Conservation (phyloP, 2,329 filamentous ascomycete genomes). For the Botrytis hyacinthi region DNA sequence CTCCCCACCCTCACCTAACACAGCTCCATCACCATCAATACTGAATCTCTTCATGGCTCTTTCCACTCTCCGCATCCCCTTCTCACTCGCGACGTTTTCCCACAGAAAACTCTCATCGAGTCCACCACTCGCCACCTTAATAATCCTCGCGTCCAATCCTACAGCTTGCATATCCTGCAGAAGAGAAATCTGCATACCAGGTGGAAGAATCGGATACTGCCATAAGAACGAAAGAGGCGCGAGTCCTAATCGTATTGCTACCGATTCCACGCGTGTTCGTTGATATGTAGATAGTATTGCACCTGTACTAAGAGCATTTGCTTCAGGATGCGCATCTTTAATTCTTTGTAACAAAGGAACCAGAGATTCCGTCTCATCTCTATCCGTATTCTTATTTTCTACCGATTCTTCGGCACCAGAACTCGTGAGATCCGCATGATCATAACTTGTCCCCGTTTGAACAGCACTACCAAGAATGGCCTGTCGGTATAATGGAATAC, state of each 20-base stretch:
- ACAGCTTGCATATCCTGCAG: conserved; percentile 77
- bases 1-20: conserved; percentile 90
- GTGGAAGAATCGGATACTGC: conserved; percentile 78
- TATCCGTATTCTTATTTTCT: conserved; percentile 16
- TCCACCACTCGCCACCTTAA: conserved; percentile 92
- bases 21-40: conserved; percentile 60
- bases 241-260: conserved; percentile 80
- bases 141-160: conserved; percentile 81
- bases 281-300: conserved; percentile 96
- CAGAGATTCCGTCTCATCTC: conserved; percentile 88
- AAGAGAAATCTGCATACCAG: conserved; percentile 50
- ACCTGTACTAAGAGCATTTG: conserved; percentile 84
- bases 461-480: conserved; percentile 70
- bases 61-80: conserved; percentile 49
- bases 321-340: conserved; percentile 67
- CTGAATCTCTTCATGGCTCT: conserved; percentile 66
- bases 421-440: conserved; percentile 24
- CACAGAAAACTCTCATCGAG: conserved; percentile 79
- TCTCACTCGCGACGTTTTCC: conserved; percentile 66
- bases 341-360: conserved; percentile 70
- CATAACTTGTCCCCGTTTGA: conserved; percentile 71
- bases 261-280: conserved; percentile 89
- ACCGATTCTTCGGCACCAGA: conserved; percentile 23
- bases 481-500: conserved; percentile 79
- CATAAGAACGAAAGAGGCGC: conserved; percentile 84